These are phyloP conservation scores for Mortierella sp. DNA, from an alignment of 371 early-diverging fungal species.

Conservation along the genomic window DNA sequence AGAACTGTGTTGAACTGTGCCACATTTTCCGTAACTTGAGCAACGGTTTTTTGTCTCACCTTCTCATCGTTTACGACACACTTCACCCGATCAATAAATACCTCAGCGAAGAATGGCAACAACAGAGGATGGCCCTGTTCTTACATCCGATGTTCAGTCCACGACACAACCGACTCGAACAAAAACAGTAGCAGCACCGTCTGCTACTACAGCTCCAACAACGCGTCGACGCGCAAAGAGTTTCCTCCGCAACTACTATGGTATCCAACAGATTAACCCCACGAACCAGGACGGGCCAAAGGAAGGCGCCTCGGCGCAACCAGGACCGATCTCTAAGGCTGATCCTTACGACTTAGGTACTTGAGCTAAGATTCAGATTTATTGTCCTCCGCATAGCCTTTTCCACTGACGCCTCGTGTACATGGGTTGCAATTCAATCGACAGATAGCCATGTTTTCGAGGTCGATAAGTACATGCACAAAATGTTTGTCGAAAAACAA, in stretches of 20 bases:
- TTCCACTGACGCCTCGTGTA: too few species aligned
- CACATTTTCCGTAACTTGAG: too few species aligned
- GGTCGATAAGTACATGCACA: slow-evolving; percentile 77
- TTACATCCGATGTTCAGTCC: slow-evolving; percentile 15
- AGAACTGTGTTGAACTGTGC: too few species aligned
- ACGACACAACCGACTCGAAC: neutral
- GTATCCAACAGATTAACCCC: slow-evolving; percentile 41
- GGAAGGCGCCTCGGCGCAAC: slow-evolving; percentile 13
- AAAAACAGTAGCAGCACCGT: neutral
- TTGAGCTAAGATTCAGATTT: too few species aligned
- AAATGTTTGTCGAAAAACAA: slow-evolving; percentile 71
- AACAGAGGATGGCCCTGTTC: slow-evolving; percentile 15
- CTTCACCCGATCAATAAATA: neutral
- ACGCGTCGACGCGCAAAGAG: slow-evolving; percentile 55
- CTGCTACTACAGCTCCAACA: slow-evolving; percentile 5
- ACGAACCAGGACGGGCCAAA: slow-evolving; percentile 17
- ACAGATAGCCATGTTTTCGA: slow-evolving; percentile 78
- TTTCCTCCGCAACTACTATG: slow-evolving; percentile 58
- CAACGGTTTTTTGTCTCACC: too few species aligned
- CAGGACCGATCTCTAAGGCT: slow-evolving; percentile 47
- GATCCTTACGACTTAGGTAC: slow-evolving; percentile 73
- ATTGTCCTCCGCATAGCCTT: too few species aligned
- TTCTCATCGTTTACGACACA: too few species aligned
- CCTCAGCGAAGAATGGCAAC: slow-evolving; percentile 7
- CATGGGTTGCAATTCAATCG: too few species aligned